phyloP scores from a whole-genome alignment of 805 yeast genomes.

The Wilhelminamyces savonicus region DNA sequence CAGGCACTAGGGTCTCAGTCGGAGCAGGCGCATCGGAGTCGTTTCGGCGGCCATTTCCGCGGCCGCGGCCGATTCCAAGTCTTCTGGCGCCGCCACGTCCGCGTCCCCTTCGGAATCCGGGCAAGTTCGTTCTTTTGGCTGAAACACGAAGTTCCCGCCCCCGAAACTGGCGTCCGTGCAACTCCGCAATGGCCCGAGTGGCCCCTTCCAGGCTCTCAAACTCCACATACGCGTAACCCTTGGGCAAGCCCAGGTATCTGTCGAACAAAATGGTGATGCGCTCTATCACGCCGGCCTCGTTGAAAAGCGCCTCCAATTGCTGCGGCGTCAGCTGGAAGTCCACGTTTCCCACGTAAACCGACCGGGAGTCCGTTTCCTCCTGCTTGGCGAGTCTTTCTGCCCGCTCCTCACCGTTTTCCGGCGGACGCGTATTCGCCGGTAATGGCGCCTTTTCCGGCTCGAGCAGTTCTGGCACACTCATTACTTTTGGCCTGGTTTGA shows the following conservation, averaged over 20 bases:
- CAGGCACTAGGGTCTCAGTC: no score
- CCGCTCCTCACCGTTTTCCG: not conserved
- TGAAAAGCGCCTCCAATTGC: slow-evolving; percentile 42
- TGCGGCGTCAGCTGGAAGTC: slow-evolving; percentile 44
- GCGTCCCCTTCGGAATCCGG: slow-evolving; percentile 32
- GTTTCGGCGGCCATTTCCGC: slow-evolving; percentile 18
- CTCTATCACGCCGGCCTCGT: slow-evolving; percentile 38
- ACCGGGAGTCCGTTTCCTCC: slow-evolving; percentile 44
- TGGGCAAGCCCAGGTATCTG: slow-evolving; percentile 39
- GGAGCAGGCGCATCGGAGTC: no score
- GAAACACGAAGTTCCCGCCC: slow-evolving; percentile 43
- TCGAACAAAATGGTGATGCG: slow-evolving; percentile 48
- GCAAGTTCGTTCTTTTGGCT: slow-evolving; percentile 49
- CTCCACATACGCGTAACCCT: slow-evolving; percentile 62
- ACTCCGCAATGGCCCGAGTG: slow-evolving; percentile 36
- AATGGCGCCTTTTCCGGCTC: no score
- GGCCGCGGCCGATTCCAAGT: slow-evolving; percentile 20
- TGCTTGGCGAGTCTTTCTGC: slow-evolving; percentile 14
- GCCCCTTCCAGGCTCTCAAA: slow-evolving; percentile 41
- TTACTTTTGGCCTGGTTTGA: no score
- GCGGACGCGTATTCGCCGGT: no score
- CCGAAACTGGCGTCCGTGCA: slow-evolving; percentile 37
- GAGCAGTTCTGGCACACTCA: no score
- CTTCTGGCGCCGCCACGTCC: slow-evolving; percentile 18
- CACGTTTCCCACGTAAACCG: slow-evolving; percentile 50